phyloP scores from a whole-genome alignment of 345 rosid genomes.

The Populus deltoides region DNA sequence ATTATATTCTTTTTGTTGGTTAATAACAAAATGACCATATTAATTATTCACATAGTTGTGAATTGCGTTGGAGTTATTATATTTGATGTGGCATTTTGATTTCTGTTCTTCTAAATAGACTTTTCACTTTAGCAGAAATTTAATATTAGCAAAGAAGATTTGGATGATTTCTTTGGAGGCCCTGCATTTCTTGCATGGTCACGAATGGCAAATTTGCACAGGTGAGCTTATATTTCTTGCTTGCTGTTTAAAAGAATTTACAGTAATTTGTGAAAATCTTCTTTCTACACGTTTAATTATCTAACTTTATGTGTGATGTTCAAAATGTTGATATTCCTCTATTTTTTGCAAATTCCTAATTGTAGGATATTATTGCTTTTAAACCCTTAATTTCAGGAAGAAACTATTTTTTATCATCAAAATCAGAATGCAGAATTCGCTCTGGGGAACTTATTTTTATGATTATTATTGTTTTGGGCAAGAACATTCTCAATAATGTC shows the following conservation, averaged over 20 bases:
- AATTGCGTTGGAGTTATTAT: neutral
- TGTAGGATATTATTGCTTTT: neutral
- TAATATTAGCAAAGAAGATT: conserved; percentile 46
- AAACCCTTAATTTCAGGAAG: neutral
- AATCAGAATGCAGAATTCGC: neutral
- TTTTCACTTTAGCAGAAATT: conserved; percentile 43
- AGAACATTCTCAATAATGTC: conserved; percentile 6
- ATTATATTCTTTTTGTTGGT: neutral
- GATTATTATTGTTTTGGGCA: conserved; percentile 9
- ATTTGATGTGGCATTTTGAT: conserved; percentile 5
- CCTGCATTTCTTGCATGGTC: conserved; percentile 85
- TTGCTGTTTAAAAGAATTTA: conserved; percentile 3
- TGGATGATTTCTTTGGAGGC: conserved; percentile 72
- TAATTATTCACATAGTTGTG: neutral
- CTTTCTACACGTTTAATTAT: neutral
- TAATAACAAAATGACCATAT: neutral
- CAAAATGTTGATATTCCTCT: neutral
- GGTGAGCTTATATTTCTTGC: conserved; percentile 37
- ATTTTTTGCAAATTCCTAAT: neutral
- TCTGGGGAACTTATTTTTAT: too few relatives aligned
- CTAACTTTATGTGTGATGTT: neutral
- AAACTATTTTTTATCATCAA: neutral
- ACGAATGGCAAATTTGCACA: conserved; percentile 70
- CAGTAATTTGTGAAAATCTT: neutral
- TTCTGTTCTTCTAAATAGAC: conserved; percentile 14